Percentiles rank a stretch among this genome's conserved stretches.
Evolutionary conservation across 257 asterid species (phyloP).

Genomic region (Solanum medicagineum): DNA sequence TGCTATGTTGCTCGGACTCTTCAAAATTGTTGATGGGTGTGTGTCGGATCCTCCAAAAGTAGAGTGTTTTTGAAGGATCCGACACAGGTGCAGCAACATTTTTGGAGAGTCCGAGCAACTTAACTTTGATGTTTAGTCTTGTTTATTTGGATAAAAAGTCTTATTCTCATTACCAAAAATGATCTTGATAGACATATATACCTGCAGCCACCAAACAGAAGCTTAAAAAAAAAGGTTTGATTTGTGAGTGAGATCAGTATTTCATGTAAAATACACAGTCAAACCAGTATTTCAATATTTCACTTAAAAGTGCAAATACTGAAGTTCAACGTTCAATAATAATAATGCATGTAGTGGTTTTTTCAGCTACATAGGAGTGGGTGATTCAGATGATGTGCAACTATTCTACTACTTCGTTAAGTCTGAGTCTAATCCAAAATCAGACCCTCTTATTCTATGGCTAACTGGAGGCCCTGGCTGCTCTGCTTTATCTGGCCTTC

Average conservation of each 20-base stretch:
- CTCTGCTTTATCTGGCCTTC: conserved; percentile 9
- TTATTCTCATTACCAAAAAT: no score
- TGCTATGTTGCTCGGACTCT: not conserved
- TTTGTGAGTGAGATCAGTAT: not conserved
- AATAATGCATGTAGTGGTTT: not conserved
- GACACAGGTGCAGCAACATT: no score
- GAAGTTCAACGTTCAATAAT: not conserved
- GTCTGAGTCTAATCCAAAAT: conserved; percentile 14
- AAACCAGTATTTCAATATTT: not conserved
- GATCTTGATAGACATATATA: no score
- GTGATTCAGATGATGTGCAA: conserved; percentile 19
- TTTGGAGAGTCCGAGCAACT: no score
- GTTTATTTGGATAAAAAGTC: not conserved
- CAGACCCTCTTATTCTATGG: conserved; percentile 17
- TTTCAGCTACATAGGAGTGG: conserved; percentile 20
- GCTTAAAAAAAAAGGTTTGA: not conserved
- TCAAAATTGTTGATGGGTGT: no score
- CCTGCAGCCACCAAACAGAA: no score
- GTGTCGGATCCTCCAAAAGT: no score
- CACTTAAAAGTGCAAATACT: not conserved
- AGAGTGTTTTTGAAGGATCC: no score
- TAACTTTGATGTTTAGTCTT: not conserved
- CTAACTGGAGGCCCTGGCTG: conserved; percentile 27
- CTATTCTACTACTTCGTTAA: conserved; percentile 16
- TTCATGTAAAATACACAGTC: not conserved